Conservation (phyloP, 2,329 filamentous ascomycete species). For the Clonostachys sp. region DNA sequence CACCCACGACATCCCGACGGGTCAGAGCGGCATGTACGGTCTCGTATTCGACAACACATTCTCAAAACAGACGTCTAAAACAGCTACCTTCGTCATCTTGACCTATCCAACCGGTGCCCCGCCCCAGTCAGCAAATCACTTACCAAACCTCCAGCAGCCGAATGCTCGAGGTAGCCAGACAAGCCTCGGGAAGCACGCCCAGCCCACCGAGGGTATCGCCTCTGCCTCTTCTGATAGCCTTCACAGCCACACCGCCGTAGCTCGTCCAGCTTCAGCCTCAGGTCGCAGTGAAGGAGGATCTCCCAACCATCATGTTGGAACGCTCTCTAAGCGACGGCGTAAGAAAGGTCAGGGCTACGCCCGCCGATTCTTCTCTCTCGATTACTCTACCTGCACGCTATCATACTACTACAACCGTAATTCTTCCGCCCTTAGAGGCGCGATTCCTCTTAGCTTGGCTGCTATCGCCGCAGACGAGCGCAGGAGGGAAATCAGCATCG, state of each 20-base stretch:
- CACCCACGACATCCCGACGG: constrained; percentile 70
- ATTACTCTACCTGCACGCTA: constrained; percentile 88
- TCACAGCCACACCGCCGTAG: constrained; percentile 41
- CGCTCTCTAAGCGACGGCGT: constrained; percentile 81
- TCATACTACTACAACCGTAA: constrained; percentile 96
- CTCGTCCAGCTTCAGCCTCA: constrained; percentile 43
- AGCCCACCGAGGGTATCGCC: constrained; percentile 34
- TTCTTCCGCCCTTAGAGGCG: constrained; percentile 85
- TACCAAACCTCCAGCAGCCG: constrained; percentile 51
- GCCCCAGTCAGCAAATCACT: constrained; percentile 68
- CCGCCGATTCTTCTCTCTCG: constrained; percentile 89
- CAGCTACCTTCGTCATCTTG: constrained; percentile 87
- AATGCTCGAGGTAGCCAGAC: constrained; percentile 37
- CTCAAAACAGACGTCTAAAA: constrained; percentile 92
- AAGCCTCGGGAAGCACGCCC: constrained; percentile 43
- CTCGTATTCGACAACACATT: constrained; percentile 99
- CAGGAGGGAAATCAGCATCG: constrained; percentile 87
- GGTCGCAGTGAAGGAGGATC: constrained; percentile 42
- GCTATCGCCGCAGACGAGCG: constrained; percentile 87
- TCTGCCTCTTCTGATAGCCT: constrained; percentile 59
- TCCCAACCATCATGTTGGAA: constrained; percentile 71
- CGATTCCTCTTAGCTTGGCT: constrained; percentile 86
- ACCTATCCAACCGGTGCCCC: constrained; percentile 84
- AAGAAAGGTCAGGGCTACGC: constrained; percentile 95
- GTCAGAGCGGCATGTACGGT: constrained; percentile 88